Evolutionary conservation across 2,329 filamentous ascomycete species (phyloP), one percentile per base, ranked within the genome.

Genomic region (Nectriaceae sp.): DNA sequence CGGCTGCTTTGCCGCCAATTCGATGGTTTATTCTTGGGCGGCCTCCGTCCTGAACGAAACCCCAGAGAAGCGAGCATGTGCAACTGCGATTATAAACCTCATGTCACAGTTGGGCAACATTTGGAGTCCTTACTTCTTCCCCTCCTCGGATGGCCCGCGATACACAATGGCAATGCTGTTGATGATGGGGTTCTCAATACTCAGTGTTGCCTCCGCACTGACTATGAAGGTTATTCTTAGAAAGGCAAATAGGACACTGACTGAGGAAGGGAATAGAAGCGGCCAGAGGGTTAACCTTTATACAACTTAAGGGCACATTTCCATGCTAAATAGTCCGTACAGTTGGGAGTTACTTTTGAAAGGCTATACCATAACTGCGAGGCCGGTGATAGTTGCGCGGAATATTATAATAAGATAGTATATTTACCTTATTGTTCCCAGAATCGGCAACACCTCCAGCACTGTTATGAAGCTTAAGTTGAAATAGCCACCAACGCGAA

Each of bases 11-110:
- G 67, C 64, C 3, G 71, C 76, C 26, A 77, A 76, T 54, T 70
- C 67, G 40, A 67, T 77, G n/a, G 71, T 72, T 31, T 63, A 77
- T 0, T 71, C 72, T 4, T 78, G 75, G 75, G 67, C 68, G 1
- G 66, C 65, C 1, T 66, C 64, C 1, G 70, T 70, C 1, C 69
- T 74, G 16, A 73, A 71, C 1, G 75, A 77, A 57, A 75, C 73
- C 0, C 71, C 74, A 19, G 75, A 78, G 59, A 76, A 77, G 64
- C 76, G 74, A 55, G 75, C 75, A 0, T 70, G 70, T 2, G 66
- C 72, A 1, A 66, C 77, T 16, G 71, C 71, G 15, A 62, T 62
- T 55, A 56, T 59, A 2, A 62, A 60, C 1, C 60, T 57, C 53
- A 49, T 62, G 3, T 59, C 61, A 53, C 62, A 62, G 47, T 42